These are phyloP conservation scores for Myrica gale DNA, from an alignment of 306 rosid genomes.

Conservation along the genomic window DNA sequence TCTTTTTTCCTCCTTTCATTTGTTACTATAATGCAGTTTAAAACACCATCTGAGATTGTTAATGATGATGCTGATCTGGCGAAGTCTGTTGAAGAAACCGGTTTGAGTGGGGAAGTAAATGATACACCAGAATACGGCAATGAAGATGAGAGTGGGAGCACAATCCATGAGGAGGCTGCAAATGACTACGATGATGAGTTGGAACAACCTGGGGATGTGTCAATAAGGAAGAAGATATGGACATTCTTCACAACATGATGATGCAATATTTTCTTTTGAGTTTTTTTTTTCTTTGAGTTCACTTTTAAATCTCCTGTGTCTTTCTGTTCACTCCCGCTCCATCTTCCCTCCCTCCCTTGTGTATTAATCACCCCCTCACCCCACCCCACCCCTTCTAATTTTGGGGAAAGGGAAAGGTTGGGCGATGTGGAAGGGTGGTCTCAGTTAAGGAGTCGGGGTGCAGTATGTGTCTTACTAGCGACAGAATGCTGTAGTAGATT, in stretches of 20 bases:
- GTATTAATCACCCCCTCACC: no score
- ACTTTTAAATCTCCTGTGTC: neutral
- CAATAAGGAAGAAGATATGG: constrained; percentile 67
- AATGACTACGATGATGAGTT: constrained; percentile 39
- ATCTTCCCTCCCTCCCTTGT: no score
- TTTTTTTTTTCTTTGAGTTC: no score
- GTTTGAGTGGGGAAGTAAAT: constrained; percentile 41
- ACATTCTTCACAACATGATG: constrained; percentile 72
- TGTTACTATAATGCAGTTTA: constrained; percentile 48
- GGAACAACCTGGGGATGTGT: constrained; percentile 49
- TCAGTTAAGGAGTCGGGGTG: neutral
- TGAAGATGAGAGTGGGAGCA: constrained; percentile 47
- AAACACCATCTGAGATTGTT: constrained; percentile 36
- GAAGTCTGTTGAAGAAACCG: constrained; percentile 33
- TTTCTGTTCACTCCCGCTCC: neutral
- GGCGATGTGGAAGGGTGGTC: neutral
- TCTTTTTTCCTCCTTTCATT: neutral
- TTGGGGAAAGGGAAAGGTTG: neutral
- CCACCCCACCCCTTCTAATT: neutral
- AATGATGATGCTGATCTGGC: constrained; percentile 42
- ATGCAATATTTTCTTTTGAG: constrained; percentile 10
- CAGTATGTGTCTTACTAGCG: neutral
- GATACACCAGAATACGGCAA: constrained; percentile 32
- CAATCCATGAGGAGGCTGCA: constrained; percentile 39
- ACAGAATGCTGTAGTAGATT: neutral